Evolutionary conservation across 2,329 filamentous ascomycete genomes (phyloP).

Genomic region (Xylaria sp.): DNA sequence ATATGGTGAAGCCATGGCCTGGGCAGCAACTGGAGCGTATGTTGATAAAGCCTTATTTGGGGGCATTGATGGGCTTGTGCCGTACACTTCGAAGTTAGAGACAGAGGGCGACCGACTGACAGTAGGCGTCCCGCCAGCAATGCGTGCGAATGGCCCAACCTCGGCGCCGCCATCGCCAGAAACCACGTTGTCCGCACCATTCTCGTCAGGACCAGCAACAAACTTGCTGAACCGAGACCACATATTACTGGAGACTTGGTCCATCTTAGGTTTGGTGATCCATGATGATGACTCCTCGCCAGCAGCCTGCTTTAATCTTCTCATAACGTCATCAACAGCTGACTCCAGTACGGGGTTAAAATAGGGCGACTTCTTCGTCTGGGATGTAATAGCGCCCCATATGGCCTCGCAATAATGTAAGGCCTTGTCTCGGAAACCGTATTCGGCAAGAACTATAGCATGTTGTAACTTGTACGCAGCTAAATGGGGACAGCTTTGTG

Average conservation of each 20-base stretch:
- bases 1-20: constrained; percentile 49
- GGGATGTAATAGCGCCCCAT: constrained; percentile 76
- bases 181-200: constrained; percentile 67
- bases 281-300: constrained; percentile 84
- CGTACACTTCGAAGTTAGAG: constrained; percentile 79
- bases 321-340: constrained; percentile 83
- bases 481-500: constrained; percentile 78
- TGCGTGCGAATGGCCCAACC: constrained; percentile 82
- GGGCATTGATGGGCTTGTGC: constrained; percentile 53
- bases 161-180: constrained; percentile 67
- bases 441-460: constrained; percentile 83
- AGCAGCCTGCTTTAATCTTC: constrained; percentile 84
- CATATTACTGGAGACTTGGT: constrained; percentile 90
- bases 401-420: constrained; percentile 93
- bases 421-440: constrained; percentile 83
- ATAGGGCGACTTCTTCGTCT: constrained; percentile 86
- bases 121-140: constrained; percentile 79
- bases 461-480: constrained; percentile 92
- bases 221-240: constrained; percentile 97
- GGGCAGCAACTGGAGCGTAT: constrained; percentile 56
- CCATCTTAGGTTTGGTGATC: constrained; percentile 95
- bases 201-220: constrained; percentile 88
- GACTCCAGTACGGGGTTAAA: constrained; percentile 80
- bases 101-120: constrained; percentile 78
- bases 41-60: constrained; percentile 60